These are phyloP conservation scores for Suillus decipiens DNA, from an alignment of 768 basidiomycete genomes.

Conservation along the genomic window DNA sequence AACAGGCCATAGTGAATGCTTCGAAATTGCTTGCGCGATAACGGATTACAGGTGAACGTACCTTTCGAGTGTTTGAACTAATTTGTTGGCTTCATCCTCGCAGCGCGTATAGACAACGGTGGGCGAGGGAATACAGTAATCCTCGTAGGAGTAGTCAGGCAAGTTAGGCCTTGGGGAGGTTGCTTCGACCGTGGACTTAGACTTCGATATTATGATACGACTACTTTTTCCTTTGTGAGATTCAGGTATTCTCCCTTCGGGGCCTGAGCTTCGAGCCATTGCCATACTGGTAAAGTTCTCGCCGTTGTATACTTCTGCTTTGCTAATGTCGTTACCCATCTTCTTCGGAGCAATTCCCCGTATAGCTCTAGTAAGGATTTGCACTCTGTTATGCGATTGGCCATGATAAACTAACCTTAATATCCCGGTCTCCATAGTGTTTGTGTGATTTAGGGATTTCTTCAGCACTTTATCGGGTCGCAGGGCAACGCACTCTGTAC, in stretches of 20 bases:
- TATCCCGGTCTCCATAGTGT: background rate
- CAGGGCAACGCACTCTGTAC: background rate
- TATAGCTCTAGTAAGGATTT: background rate
- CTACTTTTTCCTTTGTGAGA: background rate
- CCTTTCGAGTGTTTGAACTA: constrained; percentile 40
- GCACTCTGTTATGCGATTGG: background rate
- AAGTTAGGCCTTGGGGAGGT: constrained; percentile 14
- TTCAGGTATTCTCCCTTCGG: background rate
- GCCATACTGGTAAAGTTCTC: background rate
- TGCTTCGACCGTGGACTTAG: constrained; percentile 5
- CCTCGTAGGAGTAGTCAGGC: constrained; percentile 41
- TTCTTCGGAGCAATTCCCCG: background rate
- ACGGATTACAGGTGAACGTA: constrained; percentile 19
- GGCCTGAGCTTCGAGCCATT: background rate
- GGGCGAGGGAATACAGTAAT: constrained; percentile 31
- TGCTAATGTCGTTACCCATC: background rate
- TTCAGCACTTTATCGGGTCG: background rate
- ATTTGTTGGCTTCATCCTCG: constrained; percentile 44
- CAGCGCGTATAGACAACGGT: constrained; percentile 40
- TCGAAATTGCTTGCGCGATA: background rate
- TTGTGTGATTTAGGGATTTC: background rate
- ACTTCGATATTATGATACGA: constrained; percentile 12
- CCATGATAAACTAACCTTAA: constrained; percentile 3
- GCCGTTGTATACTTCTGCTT: background rate
- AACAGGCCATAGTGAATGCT: background rate